phyloP scores from a whole-genome alignment of 352 stramenopile species.

The Phytopythium sindhum region DNA sequence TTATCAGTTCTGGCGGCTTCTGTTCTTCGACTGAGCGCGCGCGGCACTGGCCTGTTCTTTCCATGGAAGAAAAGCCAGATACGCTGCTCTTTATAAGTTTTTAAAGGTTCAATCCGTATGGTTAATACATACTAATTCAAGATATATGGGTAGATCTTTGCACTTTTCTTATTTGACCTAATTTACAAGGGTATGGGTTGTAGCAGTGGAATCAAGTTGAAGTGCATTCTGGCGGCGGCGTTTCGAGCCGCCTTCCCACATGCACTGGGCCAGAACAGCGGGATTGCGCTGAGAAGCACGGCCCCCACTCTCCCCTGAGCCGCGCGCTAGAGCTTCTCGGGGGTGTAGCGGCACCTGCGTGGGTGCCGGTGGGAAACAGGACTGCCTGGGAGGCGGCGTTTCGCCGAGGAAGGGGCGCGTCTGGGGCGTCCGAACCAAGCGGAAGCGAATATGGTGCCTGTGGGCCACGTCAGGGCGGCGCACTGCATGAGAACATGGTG shows the following conservation, averaged over 20 bases:
- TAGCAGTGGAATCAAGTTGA: not conserved
- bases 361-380: not conserved
- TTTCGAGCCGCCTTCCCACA: not conserved
- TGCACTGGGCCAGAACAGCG: not conserved
- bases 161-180: not conserved
- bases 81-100: not conserved
- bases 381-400: not conserved
- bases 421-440: no score
- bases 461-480: not conserved
- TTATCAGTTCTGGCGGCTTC: slow-evolving; percentile 1
- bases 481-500: not conserved
- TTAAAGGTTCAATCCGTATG: not conserved
- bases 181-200: not conserved
- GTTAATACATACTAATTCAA: not conserved
- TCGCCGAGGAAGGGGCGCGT: not conserved
- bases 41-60: not conserved
- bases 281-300: not conserved
- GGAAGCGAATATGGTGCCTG: no score
- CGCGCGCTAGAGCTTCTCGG: not conserved
- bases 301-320: no score
- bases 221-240: not conserved
- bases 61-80: slow-evolving; percentile 7
- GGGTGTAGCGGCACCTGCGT: not conserved
- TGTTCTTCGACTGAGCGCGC: not conserved
- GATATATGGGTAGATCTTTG: not conserved